Conservation (phyloP, 331 rosid species). For the Quercus tomentella region DNA sequence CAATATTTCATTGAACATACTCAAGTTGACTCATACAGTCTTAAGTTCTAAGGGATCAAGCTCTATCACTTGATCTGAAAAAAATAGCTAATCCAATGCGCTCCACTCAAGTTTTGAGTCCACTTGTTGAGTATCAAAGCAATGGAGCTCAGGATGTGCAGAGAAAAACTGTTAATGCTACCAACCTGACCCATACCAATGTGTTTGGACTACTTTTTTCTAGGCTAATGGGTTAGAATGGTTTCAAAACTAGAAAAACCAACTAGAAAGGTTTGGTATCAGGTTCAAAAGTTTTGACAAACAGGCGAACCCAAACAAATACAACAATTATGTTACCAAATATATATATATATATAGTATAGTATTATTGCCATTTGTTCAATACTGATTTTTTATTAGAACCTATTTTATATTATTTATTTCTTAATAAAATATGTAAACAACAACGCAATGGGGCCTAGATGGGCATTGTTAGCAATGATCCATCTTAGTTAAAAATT, state of each 20-base stretch:
- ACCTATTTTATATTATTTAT: background rate
- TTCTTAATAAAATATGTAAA: background rate
- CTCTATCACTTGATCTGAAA: background rate
- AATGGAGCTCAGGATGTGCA: background rate
- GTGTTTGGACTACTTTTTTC: background rate
- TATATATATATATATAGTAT: too few species aligned
- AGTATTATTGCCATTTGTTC: background rate
- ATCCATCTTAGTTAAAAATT: background rate
- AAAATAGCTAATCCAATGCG: background rate
- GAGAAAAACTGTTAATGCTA: background rate
- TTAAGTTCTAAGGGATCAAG: background rate
- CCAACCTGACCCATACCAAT: background rate
- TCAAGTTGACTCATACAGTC: background rate
- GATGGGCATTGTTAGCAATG: background rate
- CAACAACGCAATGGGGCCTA: background rate
- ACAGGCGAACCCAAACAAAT: background rate
- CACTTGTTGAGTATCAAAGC: background rate
- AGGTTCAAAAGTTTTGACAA: background rate
- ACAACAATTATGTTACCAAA: background rate
- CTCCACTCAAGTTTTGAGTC: background rate
- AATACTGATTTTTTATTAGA: background rate
- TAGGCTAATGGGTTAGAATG: background rate
- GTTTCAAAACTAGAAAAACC: background rate
- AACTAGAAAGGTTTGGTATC: background rate
- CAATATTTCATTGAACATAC: background rate